Evolutionary conservation across 495 filamentous ascomycete species (phyloP).

Genomic region (Tuber microsphaerosporum): DNA sequence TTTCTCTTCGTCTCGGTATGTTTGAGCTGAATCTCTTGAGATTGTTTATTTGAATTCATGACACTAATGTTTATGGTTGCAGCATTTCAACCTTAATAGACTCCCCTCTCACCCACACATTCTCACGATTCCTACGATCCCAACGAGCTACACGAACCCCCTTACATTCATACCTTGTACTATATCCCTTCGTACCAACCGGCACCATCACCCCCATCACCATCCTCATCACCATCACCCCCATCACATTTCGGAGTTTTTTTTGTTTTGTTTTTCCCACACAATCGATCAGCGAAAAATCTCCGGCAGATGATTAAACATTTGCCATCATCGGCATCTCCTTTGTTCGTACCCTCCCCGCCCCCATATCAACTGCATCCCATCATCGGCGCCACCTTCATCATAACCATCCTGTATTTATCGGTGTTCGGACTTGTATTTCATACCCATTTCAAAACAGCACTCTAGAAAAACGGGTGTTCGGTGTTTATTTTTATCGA

Average conservation of each 20-base stretch:
- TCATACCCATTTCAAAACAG: not conserved
- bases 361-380: not conserved
- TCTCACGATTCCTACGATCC: not conserved
- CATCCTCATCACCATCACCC: not conserved
- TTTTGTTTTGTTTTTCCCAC: not conserved
- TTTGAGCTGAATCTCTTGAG: not conserved
- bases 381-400: not conserved
- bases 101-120: not conserved
- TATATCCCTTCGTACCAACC: not conserved
- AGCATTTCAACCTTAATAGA: not conserved
- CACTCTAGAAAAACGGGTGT: not conserved
- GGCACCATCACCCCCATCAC: not conserved
- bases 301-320: not conserved
- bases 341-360: not conserved
- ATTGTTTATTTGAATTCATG: not conserved
- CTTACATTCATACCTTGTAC: not conserved
- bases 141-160: not conserved
- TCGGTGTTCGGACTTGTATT: slow-evolving; percentile 3
- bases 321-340: not conserved
- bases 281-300: not conserved
- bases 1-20: not conserved
- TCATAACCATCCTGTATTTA: not conserved
- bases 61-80: not conserved
- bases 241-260: not conserved
- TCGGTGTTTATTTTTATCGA: slow-evolving; percentile 1